Percentiles rank a stretch among this genome's conserved stretches.
Conservation (phyloP, 2,329 filamentous ascomycete genomes). For the Penicillium freii region DNA sequence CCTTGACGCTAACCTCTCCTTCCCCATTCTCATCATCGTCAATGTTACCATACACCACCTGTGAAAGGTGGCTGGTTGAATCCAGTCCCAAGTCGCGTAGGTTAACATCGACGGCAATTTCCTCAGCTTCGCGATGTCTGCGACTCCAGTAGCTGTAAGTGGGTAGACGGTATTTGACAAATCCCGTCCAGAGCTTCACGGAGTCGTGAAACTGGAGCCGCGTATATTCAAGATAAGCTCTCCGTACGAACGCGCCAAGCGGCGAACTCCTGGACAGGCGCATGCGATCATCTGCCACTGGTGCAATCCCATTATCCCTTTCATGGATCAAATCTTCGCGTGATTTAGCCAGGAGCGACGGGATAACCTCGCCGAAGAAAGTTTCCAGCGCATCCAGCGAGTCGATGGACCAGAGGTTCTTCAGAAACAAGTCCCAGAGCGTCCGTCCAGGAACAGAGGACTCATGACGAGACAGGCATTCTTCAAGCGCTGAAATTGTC, state of each 20-base stretch:
- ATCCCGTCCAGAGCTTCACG: conserved; percentile 74
- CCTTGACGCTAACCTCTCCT: conserved; percentile 66
- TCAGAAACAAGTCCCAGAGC: conserved; percentile 85
- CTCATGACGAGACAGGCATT: conserved; percentile 44
- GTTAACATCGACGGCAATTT: conserved; percentile 60
- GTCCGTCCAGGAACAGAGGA: conserved; percentile 67
- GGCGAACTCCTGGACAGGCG: conserved; percentile 71
- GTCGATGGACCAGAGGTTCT: conserved; percentile 78
- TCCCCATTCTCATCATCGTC: conserved; percentile 43
- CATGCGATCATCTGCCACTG: conserved; percentile 51
- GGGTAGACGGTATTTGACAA: conserved; percentile 75
- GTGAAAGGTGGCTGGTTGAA: conserved; percentile 49
- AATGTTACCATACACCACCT: conserved; percentile 52
- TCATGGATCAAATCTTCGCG: conserved; percentile 60
- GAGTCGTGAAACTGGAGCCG: conserved; percentile 77
- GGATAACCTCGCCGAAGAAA: conserved; percentile 64
- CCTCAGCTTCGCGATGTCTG: conserved; percentile 48
- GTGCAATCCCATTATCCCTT: conserved; percentile 53
- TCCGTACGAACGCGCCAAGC: conserved; percentile 75
- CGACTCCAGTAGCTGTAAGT: conserved; percentile 63
- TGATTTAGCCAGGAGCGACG: conserved; percentile 59
- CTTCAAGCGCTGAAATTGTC: conserved; percentile 49
- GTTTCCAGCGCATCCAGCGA: conserved; percentile 76
- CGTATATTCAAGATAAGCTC: conserved; percentile 74
- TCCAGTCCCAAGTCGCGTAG: conserved; percentile 59